These are phyloP conservation scores for Seminavis robusta DNA, from an alignment of 108 stramenopile species.

Conservation along the genomic window DNA sequence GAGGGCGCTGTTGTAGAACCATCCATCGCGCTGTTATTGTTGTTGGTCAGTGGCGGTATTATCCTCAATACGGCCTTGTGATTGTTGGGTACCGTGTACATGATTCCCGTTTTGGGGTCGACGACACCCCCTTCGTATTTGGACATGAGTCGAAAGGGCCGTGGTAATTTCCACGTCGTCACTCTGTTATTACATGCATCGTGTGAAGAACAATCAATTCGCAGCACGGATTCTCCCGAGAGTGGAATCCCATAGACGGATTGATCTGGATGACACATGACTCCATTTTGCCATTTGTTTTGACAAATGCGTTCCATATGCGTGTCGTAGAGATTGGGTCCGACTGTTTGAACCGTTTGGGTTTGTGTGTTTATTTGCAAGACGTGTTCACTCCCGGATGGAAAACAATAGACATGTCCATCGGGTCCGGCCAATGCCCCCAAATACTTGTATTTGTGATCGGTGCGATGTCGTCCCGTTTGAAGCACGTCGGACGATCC, in stretches of 20 bases:
- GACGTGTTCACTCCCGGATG: constrained; percentile 72
- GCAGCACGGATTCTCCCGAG: constrained; percentile 61
- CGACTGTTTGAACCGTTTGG: constrained; percentile 34
- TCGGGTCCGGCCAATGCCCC: constrained; percentile 67
- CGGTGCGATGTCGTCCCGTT: constrained; percentile 75
- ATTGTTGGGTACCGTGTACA: constrained; percentile 65
- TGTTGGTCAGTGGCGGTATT: no score
- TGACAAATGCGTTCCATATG: constrained; percentile 57
- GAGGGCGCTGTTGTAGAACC: no score
- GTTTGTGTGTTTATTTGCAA: constrained; percentile 56
- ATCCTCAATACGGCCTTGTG: constrained; percentile 77
- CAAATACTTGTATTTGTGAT: constrained; percentile 88
- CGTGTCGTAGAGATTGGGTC: constrained; percentile 60
- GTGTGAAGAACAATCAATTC: constrained; percentile 32
- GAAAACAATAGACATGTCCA: constrained; percentile 78
- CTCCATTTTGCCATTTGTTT: constrained; percentile 92
- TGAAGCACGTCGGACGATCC: constrained; percentile 6
- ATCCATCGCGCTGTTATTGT: no score
- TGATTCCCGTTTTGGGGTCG: constrained; percentile 58
- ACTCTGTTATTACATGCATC: constrained; percentile 33
- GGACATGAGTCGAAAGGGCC: constrained; percentile 34
- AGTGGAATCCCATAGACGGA: constrained; percentile 85
- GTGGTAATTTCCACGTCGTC: constrained; percentile 62
- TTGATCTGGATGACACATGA: constrained; percentile 44
- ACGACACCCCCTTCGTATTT: constrained; percentile 83